Percentiles rank a stretch among this genome's conserved stretches.
phyloP scores from a whole-genome alignment of 768 basidiomycete species.

The Mycena epipterygia region DNA sequence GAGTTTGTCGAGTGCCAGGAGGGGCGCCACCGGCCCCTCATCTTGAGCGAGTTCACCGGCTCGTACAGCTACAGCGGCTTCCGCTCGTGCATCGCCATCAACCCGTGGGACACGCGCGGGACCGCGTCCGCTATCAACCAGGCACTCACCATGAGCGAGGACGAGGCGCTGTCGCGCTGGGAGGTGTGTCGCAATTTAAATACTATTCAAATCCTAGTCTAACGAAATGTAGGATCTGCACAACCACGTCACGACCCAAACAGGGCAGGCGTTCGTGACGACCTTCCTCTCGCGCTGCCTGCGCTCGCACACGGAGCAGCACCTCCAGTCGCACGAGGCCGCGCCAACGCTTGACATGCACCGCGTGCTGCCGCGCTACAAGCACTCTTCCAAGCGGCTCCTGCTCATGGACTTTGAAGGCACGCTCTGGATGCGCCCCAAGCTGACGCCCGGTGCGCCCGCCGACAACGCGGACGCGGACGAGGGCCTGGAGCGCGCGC shows the following conservation, averaged over 20 bases:
- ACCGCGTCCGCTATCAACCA: constrained; percentile 85
- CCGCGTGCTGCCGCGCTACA: constrained; percentile 76
- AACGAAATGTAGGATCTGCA: constrained; percentile 70
- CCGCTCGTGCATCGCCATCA: constrained; percentile 87
- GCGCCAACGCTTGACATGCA: constrained; percentile 52
- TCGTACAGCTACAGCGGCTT: constrained; percentile 91
- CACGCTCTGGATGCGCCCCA: constrained; percentile 78
- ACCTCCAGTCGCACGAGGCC: constrained; percentile 50
- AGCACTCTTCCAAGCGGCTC: constrained; percentile 73
- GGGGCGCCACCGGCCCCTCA: constrained; percentile 73
- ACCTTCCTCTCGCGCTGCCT: constrained; percentile 83
- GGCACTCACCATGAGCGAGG: constrained; percentile 84
- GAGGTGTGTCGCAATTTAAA: constrained; percentile 59
- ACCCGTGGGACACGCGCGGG: constrained; percentile 88
- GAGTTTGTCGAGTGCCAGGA: constrained; percentile 92
- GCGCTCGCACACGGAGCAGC: constrained; percentile 80
- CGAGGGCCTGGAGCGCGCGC: constrained; percentile 49
- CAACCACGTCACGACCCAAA: constrained; percentile 88
- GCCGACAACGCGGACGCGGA: constrained; percentile 42
- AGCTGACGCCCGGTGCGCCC: constrained; percentile 62
- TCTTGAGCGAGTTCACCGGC: constrained; percentile 91
- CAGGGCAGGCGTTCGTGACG: constrained; percentile 86
- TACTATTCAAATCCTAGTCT: neutral
- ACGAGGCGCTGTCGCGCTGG: constrained; percentile 83
- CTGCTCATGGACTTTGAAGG: constrained; percentile 86